These are phyloP conservation scores for Ballota nigra DNA, from an alignment of 257 asterid genomes.

Conservation along the genomic window DNA sequence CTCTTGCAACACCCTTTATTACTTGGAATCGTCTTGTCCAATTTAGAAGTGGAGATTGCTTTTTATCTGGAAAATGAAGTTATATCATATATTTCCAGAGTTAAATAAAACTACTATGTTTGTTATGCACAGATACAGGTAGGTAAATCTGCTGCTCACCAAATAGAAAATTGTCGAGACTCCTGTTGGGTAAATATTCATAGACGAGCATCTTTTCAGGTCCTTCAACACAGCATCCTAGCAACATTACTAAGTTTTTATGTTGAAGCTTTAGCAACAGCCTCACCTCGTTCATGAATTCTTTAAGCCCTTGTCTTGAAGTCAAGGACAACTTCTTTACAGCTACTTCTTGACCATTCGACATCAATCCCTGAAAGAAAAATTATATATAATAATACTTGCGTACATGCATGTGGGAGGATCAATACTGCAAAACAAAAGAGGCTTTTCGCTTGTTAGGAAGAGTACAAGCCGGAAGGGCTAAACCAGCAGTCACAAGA, in stretches of 20 bases:
- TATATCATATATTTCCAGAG: conserved; percentile 9
- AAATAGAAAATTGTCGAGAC: conserved; percentile 82
- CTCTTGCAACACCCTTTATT: conserved; percentile 67
- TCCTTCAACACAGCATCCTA: conserved; percentile 86
- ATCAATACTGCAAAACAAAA: neutral
- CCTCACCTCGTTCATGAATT: conserved; percentile 80
- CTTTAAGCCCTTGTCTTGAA: conserved; percentile 70
- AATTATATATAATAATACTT: neutral
- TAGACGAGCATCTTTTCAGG: conserved; percentile 91
- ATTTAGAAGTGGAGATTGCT: conserved; percentile 49
- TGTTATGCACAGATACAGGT: neutral
- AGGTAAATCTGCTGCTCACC: conserved; percentile 33
- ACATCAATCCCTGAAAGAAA: conserved; percentile 59
- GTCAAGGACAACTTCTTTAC: conserved; percentile 67
- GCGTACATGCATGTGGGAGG: neutral
- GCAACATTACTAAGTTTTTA: conserved; percentile 65
- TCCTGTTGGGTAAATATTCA: conserved; percentile 73
- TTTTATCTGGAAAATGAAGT: conserved; percentile 45
- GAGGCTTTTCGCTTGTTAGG: neutral
- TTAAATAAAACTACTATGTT: neutral
- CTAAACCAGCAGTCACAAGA: neutral
- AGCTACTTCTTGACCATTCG: conserved; percentile 82
- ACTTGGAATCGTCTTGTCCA: conserved; percentile 60
- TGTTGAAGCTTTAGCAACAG: conserved; percentile 72
- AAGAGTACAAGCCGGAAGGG: neutral